Conservation (phyloP, 495 filamentous ascomycete species). For the Chaetomium cochliodes region DNA sequence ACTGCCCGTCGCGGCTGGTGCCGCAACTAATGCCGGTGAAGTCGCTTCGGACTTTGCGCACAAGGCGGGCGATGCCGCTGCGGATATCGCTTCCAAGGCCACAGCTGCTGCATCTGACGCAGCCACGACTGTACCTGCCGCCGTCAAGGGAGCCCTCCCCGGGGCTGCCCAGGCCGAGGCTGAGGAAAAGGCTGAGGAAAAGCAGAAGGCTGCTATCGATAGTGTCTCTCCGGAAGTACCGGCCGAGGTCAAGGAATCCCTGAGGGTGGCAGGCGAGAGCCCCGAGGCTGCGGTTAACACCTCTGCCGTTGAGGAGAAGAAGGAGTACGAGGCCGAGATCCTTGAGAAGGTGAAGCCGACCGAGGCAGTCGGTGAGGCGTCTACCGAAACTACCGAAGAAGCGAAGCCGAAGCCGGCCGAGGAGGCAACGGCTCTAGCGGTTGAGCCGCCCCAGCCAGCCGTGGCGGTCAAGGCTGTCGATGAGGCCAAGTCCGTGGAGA, state of each 20-base stretch:
- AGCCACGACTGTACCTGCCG: constrained; percentile 6
- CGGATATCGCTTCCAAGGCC: background rate
- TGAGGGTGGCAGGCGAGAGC: constrained; percentile 58
- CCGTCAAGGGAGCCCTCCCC: constrained; percentile 29
- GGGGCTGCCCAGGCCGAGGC: constrained; percentile 12
- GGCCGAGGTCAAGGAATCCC: constrained; percentile 68
- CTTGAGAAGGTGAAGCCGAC: constrained; percentile 45
- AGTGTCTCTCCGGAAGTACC: constrained; percentile 59
- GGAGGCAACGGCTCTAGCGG: background rate
- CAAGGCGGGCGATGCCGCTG: constrained; percentile 8
- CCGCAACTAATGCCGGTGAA: background rate
- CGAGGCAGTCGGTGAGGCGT: constrained; percentile 26
- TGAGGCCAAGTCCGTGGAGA: constrained; percentile 17
- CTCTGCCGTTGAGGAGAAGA: constrained; percentile 73
- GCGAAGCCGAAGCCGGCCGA: constrained; percentile 37
- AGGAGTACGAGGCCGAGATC: constrained; percentile 68
- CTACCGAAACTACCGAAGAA: constrained; percentile 19
- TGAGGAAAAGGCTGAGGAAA: constrained; percentile 19
- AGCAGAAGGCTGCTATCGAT: constrained; percentile 32
- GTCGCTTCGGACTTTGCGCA: background rate
- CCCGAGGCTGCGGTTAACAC: constrained; percentile 71
- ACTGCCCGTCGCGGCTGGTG: constrained; percentile 8
- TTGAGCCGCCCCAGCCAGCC: background rate
- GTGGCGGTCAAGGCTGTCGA: constrained; percentile 6
- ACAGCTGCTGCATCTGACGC: constrained; percentile 5